Evolutionary conservation across 208 protist species (phyloP).

Genomic region (Jaenimonas drosophilae): DNA sequence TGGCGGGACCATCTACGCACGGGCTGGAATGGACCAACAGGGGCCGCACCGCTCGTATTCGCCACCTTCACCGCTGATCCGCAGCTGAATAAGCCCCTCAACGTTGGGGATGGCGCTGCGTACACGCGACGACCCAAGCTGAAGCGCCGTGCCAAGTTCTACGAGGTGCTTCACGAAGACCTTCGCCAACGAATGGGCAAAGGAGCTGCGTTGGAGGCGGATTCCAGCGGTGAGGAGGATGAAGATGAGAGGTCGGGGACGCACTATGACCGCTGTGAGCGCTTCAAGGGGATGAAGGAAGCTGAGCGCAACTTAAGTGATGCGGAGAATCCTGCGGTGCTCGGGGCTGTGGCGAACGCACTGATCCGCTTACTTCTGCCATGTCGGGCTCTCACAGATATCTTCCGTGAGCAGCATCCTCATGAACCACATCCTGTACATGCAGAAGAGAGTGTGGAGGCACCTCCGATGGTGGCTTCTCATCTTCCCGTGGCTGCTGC

Average conservation of each 20-base stretch:
- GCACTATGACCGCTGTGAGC: too few relatives aligned
- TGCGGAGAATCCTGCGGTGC: too few relatives aligned
- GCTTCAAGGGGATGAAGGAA: conserved; percentile 71
- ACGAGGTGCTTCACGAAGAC: conserved; percentile 51
- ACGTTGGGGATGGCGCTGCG: conserved; percentile 10
- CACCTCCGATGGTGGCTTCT: too few relatives aligned
- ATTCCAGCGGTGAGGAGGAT: conserved; percentile 9
- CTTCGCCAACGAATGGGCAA: background rate
- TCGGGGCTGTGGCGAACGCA: conserved; percentile 49
- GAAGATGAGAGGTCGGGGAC: conserved; percentile 14
- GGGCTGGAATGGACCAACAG: background rate
- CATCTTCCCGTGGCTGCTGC: too few relatives aligned
- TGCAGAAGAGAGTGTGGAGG: too few relatives aligned
- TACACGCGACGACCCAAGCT: conserved; percentile 32
- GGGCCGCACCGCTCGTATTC: conserved; percentile 28
- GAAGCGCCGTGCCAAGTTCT: conserved; percentile 47
- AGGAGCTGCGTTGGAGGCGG: conserved; percentile 1
- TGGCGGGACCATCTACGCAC: background rate
- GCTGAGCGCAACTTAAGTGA: conserved; percentile 33
- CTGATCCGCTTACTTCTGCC: conserved; percentile 45
- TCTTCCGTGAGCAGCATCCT: too few relatives aligned
- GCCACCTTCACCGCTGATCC: conserved; percentile 72
- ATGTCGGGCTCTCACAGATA: conserved; percentile 24
- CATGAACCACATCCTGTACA: too few relatives aligned
- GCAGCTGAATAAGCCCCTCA: background rate